Evolutionary conservation across 257 asterid genomes (phyloP), one percentile per base, ranked within the genome.

Genomic region (Solanum virginianum): DNA sequence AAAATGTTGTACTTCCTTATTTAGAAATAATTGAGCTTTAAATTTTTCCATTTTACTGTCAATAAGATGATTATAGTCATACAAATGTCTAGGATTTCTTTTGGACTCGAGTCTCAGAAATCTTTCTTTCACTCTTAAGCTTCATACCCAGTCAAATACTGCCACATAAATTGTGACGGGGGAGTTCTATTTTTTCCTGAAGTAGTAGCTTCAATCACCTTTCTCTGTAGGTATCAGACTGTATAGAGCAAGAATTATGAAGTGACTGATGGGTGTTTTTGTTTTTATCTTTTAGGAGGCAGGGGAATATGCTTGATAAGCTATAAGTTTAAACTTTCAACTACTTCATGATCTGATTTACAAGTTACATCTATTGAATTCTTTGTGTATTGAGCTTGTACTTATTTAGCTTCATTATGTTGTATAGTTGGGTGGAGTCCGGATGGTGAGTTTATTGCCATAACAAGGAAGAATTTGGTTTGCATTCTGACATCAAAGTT

Each of bases 381-480:
- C 41, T 77, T 26, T 26, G 54, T 49, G 60, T 41, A 53, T 81
- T 68, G 74, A 55, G 63, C 29, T 60, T 66, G 66, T 80, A 5
- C 83, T 70, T 74, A 51, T 74, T 83, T 79, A 49, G 86, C 87
- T 45, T 85, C 86, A 32, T 47, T 13, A 87, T 69, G 24, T 79
- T 86, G 90, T 85, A 87, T 82, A 95, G 99, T 93, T 89, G 98
- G 92, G 89, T 96, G 98, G 98, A 94, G 97, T 75, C 85, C 88
- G 26, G 84, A 89, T 72, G 99, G 92, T 68, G 90, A 92, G 85
- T 89, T 87, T 88, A 79, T 93, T 90, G 98, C 92, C 85, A 92
- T 94, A 90, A 95, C 93, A 6, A 92, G 90, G 89, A 92, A 91
- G 86, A 94, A 90, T 84, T 87, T 85, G 56, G 88, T 96, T 86